Conservation (phyloP, 805 yeast species). For the Phaffomyces antillensis region DNA sequence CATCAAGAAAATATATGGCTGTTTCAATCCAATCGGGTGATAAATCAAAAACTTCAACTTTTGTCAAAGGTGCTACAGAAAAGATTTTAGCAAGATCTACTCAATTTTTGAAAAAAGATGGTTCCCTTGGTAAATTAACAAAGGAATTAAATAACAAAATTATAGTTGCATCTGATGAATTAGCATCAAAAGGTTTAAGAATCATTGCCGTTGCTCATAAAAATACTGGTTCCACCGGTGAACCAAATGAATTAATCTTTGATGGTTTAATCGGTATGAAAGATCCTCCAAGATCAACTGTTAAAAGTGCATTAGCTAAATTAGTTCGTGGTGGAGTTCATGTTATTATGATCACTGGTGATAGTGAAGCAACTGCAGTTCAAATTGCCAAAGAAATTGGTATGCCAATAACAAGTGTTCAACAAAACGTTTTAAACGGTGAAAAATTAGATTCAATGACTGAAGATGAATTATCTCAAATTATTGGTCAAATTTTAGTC, state of each 20-base stretch:
- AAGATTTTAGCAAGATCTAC: constrained; percentile 55
- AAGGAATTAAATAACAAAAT: constrained; percentile 40
- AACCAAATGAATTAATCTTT: constrained; percentile 59
- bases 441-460: constrained; percentile 69
- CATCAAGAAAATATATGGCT: constrained; percentile 88
- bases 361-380: constrained; percentile 78
- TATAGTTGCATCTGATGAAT: constrained; percentile 45
- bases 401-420: constrained; percentile 62
- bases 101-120: constrained; percentile 50
- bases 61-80: constrained; percentile 90
- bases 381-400: constrained; percentile 88
- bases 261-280: constrained; percentile 92
- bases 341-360: constrained; percentile 98
- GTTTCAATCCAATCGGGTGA: constrained; percentile 58
- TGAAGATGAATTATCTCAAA: constrained; percentile 65
- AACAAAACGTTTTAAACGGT: constrained; percentile 74
- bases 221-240: constrained; percentile 30
- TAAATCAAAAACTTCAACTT: constrained; percentile 46
- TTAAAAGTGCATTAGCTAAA: constrained; percentile 62
- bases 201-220: constrained; percentile 73
- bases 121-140: constrained; percentile 52
- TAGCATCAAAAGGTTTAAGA: constrained; percentile 82
- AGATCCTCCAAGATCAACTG: constrained; percentile 95
- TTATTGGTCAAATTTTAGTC: constrained; percentile 75
- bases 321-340: constrained; percentile 91